A percentile compares a stretch with the other conserved stretches of the same genome.
phyloP scores from a whole-genome alignment of 2,329 filamentous ascomycete genomes.

The Bipolaris bicolor region DNA sequence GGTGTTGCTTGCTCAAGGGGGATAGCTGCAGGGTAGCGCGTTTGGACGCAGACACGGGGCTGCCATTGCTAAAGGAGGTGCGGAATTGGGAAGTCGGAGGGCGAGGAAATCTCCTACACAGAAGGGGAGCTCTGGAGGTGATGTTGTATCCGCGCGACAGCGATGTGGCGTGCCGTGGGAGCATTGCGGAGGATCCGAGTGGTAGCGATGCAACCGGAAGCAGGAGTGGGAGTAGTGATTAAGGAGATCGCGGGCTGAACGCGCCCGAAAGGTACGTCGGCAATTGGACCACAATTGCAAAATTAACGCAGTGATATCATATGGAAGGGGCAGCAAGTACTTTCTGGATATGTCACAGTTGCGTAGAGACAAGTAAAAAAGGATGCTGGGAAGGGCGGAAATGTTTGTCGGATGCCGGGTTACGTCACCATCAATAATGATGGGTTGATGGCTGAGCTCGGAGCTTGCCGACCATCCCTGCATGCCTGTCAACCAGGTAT shows the following conservation, averaged over 20 bases:
- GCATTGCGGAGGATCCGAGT: constrained; percentile 28
- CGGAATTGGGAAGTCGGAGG: constrained; percentile 24
- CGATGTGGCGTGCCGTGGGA: constrained; percentile 39
- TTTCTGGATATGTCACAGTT: constrained; percentile 1
- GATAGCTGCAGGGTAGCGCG: constrained; percentile 33
- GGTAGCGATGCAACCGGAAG: constrained; percentile 10
- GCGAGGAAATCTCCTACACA: constrained; percentile 20
- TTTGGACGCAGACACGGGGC: constrained; percentile 22
- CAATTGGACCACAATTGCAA: constrained; percentile 19
- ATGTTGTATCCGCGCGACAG: constrained; percentile 35
- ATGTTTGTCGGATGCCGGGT: constrained; percentile 26
- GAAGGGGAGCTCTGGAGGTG: constrained; percentile 25
- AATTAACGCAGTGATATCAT: constrained; percentile 6
- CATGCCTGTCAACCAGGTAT: background rate
- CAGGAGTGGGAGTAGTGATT: constrained; percentile 4
- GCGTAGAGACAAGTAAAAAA: constrained; percentile 1
- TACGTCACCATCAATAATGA: constrained; percentile 22
- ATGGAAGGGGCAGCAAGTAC: constrained; percentile 3
- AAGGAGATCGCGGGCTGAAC: background rate
- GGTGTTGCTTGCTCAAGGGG: constrained; percentile 22
- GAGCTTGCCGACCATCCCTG: background rate
- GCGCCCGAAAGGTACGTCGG: background rate
- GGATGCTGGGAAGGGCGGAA: constrained; percentile 11
- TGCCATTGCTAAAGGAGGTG: constrained; percentile 37
- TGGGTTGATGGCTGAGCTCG: background rate